phyloP scores from a whole-genome alignment of 306 rosid species.

The Cotoneaster glaucophyllus region DNA sequence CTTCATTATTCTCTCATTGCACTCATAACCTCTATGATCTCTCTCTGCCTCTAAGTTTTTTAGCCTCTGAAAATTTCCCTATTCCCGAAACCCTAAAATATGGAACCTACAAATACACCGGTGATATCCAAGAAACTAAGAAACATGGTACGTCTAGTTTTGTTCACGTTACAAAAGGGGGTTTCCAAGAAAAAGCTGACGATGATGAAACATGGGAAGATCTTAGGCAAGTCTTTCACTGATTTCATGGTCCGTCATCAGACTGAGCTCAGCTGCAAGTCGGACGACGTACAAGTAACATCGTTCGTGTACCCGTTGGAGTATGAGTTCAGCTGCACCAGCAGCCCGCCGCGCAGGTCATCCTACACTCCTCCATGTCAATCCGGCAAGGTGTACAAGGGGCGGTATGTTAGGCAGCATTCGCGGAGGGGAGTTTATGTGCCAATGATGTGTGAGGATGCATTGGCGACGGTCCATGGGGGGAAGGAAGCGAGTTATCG shows the following conservation, averaged over 20 bases:
- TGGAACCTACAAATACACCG: conserved; percentile 12
- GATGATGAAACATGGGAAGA: conserved; percentile 21
- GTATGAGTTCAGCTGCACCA: conserved; percentile 37
- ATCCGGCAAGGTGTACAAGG: not conserved
- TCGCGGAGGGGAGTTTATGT: not conserved
- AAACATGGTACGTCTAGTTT: conserved; percentile 19
- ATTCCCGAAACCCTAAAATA: not conserved
- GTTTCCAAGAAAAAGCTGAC: conserved; percentile 5
- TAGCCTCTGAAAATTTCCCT: not conserved
- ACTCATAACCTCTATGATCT: not conserved
- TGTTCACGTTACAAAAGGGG: conserved; percentile 15
- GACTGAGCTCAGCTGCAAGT: conserved; percentile 24
- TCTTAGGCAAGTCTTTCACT: conserved; percentile 26
- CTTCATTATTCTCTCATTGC: not conserved
- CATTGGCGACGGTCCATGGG: not conserved
- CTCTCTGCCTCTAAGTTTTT: not conserved
- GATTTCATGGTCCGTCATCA: conserved; percentile 31
- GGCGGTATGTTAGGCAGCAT: not conserved
- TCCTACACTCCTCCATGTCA: conserved; percentile 1
- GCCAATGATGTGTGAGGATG: conserved; percentile 12
- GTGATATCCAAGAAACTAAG: conserved; percentile 14
- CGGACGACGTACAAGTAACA: conserved; percentile 12
- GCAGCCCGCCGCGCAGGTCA: conserved; percentile 17
- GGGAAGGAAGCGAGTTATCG: not conserved
- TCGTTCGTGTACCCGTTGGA: conserved; percentile 20